These are phyloP conservation scores for Pseudogymnoascus destructans DNA, from an alignment of 2,329 filamentous ascomycete genomes.

Conservation along the genomic window DNA sequence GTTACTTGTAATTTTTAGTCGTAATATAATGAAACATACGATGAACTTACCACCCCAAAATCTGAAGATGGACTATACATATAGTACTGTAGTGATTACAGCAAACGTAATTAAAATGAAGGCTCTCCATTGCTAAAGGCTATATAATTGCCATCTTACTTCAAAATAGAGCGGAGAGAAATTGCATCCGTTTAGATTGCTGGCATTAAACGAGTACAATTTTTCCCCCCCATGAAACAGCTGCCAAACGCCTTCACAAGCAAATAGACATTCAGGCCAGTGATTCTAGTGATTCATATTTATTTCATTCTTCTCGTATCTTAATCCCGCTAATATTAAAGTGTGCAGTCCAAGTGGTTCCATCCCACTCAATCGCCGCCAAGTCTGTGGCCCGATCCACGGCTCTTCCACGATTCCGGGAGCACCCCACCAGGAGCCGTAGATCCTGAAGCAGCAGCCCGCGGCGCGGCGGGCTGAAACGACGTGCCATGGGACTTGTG, in stretches of 20 bases:
- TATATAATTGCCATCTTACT: neutral
- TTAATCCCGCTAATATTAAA: neutral
- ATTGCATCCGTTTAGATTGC: neutral
- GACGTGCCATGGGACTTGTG: conserved; percentile 51
- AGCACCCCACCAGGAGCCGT: conserved; percentile 36
- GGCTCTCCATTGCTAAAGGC: too few species aligned
- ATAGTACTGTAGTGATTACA: neutral
- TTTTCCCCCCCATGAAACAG: neutral
- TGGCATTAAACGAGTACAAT: neutral
- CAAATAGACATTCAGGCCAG: neutral
- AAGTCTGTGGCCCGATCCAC: conserved; percentile 49
- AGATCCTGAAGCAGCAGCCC: conserved; percentile 30
- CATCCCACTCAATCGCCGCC: conserved; percentile 31
- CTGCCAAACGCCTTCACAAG: neutral
- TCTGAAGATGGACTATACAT: neutral
- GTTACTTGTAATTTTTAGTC: neutral
- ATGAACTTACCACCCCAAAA: neutral
- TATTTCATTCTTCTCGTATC: neutral
- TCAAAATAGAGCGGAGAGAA: neutral
- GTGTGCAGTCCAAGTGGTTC: neutral
- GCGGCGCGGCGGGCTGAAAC: conserved; percentile 30
- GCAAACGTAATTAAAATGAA: neutral
- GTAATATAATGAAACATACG: neutral
- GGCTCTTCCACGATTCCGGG: conserved; percentile 50
- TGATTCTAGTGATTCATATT: neutral